These are phyloP conservation scores for Camellia japonica DNA, from an alignment of 148 eudicot species.

Conservation along the genomic window DNA sequence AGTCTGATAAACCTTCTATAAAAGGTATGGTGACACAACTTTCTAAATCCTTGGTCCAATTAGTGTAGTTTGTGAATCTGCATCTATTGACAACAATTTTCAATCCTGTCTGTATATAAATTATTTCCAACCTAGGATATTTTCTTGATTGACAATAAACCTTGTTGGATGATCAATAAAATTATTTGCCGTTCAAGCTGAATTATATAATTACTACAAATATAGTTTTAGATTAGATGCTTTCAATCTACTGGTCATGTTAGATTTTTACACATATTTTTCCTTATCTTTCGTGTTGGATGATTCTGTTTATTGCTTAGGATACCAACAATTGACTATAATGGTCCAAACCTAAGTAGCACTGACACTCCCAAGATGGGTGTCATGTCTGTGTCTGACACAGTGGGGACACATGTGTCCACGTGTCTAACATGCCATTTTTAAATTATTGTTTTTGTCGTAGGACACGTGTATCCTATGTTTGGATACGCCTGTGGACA, in stretches of 20 bases:
- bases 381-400: too few relatives aligned
- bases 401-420: too few relatives aligned
- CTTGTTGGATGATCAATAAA: conserved; percentile 1
- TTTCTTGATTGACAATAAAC: neutral
- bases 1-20: conserved; percentile 44
- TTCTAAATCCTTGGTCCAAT: conserved; percentile 1
- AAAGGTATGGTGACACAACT: conserved; percentile 44
- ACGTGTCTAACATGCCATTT: too few relatives aligned
- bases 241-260: neutral
- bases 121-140: neutral
- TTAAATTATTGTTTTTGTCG: too few relatives aligned
- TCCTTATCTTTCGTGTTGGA: neutral
- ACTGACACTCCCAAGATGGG: too few relatives aligned
- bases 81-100: neutral
- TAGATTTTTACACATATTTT: neutral
- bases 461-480: too few relatives aligned
- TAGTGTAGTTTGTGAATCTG: neutral
- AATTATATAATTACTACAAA: neutral
- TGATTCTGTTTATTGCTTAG: neutral
- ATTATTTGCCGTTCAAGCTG: neutral
- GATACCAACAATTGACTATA: neutral
- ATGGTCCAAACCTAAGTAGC: neutral
- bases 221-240: neutral
- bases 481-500: too few relatives aligned
- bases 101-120: neutral